A percentile compares a stretch with the other conserved stretches of the same genome.
Conservation (phyloP, 1,284 basidiomycete species). For the Naganishia liquefaciens region DNA sequence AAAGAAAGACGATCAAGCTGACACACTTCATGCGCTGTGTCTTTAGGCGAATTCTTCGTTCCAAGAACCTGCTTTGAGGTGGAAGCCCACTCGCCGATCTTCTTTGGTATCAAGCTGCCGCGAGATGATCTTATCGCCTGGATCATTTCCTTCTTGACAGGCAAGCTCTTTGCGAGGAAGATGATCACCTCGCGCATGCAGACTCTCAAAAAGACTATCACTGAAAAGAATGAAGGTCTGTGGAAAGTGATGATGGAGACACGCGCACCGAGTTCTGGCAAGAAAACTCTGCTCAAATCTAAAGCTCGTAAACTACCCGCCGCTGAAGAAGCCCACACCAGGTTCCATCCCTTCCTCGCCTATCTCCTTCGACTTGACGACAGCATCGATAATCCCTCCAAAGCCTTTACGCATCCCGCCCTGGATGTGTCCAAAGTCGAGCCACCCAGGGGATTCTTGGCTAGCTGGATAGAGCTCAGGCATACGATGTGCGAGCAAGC, state of each 20-base stretch:
- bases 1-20: not conserved
- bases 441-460: not conserved
- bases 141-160: not conserved
- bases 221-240: not conserved
- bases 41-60: not conserved
- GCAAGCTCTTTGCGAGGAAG: not conserved
- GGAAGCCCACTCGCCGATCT: not conserved
- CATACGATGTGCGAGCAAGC: not conserved
- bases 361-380: not conserved
- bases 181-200: constrained; percentile 2
- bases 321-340: not conserved
- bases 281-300: not conserved
- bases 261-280: not conserved
- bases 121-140: not conserved
- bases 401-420: not conserved
- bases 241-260: not conserved
- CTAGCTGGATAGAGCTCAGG: not conserved
- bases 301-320: not conserved
- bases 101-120: not conserved
- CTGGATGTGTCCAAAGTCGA: not conserved
- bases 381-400: not conserved
- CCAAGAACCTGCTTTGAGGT: not conserved
- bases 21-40: not conserved
- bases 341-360: not conserved
- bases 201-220: not conserved